Evolutionary conservation across 345 rosid genomes (phyloP), one percentile per base, ranked within the genome.

Genomic region (Anastatica hierochuntica): DNA sequence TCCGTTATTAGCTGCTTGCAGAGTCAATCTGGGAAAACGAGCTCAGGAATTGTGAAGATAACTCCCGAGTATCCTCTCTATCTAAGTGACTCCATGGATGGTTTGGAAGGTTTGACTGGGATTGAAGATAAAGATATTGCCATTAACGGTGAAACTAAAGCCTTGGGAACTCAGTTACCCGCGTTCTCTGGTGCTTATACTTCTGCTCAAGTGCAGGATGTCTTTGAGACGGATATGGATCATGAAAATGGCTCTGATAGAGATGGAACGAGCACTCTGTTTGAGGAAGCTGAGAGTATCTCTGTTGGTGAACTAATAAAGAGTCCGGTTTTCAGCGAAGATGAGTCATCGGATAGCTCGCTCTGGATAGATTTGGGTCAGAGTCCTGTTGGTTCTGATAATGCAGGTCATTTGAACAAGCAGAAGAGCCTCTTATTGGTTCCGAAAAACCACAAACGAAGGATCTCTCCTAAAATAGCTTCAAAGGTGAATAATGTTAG

Each of bases 361-460:
- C 81, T 81, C 54, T 92, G 96, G 98, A 87, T 88, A 50, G 96
- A 85, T 77, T 76, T 92, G 61, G 98, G 98, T 46, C 98, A 92
- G 65, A 82, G 88, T 73, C 98, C 98, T 24, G 50, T 79, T 63
- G 95, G 85, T 6, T 87, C 85, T 31, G 84, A 84, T 48, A 85
- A 47, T 64, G 72, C 73, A 10, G 76, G 79, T 18, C 86, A 64
- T 30, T 47, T 68, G 53, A 79, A 67, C 66, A 82, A 76, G 68
- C 84, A 72, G 20, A 81, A 70, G 64, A 67, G 74, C 11, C 71
- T 79, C 23, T 85, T 86, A 52, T 76, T 88, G 31, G 58, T 81
- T 29, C 85, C 89, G 0, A 78, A 76, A 78, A 85, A 72, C 69
- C 69, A 79, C 62, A 83, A 68, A 56, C 51, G 63, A 34, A 76